These are phyloP conservation scores for Phaeoacremonium minimum DNA, from an alignment of 2,329 filamentous ascomycete genomes.

Conservation along the genomic window DNA sequence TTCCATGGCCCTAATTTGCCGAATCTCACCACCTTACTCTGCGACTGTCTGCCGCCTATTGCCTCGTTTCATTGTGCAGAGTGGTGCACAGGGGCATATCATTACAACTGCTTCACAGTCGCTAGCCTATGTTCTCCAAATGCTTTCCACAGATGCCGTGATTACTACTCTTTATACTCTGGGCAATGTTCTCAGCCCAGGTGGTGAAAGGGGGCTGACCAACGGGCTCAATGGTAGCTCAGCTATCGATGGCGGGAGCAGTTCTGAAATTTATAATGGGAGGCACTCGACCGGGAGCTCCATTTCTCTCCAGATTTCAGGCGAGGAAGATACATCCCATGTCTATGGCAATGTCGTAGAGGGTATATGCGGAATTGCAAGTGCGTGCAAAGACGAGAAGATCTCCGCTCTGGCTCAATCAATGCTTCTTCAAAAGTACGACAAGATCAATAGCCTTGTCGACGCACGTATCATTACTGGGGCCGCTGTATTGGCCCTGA, in stretches of 20 bases:
- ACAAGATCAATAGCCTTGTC: constrained; percentile 73
- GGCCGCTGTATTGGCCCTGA: constrained; percentile 71
- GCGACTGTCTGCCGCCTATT: constrained; percentile 74
- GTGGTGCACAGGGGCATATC: constrained; percentile 63
- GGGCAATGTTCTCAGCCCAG: constrained; percentile 88
- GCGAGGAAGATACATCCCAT: constrained; percentile 72
- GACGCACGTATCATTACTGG: constrained; percentile 85
- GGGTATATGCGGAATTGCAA: constrained; percentile 87
- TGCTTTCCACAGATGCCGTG: constrained; percentile 84
- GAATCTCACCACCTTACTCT: constrained; percentile 67
- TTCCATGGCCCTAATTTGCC: constrained; percentile 76
- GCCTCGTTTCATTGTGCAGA: constrained; percentile 84
- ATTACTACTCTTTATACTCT: constrained; percentile 95
- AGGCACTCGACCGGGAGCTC: constrained; percentile 66
- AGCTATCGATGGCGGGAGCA: constrained; percentile 28
- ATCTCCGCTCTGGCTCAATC: constrained; percentile 90
- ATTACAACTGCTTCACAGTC: constrained; percentile 78
- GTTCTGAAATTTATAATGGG: constrained; percentile 43
- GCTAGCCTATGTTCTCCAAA: constrained; percentile 74
- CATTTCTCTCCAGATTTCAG: constrained; percentile 71
- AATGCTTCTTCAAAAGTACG: constrained; percentile 94
- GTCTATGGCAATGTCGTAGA: constrained; percentile 90
- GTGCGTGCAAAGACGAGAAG: constrained; percentile 77
- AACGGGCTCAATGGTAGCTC: constrained; percentile 47
- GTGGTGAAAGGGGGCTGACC: constrained; percentile 47